A percentile compares a stretch with the other conserved stretches of the same genome.
phyloP scores from a whole-genome alignment of 2,329 filamentous ascomycete genomes.

The Sporothrix dimorphospora region DNA sequence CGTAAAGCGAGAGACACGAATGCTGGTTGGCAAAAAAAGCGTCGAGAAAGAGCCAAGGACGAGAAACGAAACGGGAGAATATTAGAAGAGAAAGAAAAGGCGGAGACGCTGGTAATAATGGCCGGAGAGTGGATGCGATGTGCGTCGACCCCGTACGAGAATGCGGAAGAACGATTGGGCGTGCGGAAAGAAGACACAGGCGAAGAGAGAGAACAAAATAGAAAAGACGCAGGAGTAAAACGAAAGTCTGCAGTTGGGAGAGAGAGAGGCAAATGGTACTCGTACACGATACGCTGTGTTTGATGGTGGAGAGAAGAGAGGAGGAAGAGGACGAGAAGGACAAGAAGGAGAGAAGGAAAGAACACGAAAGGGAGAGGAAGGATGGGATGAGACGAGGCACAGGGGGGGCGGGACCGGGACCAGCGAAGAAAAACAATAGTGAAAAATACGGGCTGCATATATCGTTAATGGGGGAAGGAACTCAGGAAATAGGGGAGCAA shows the following conservation, averaged over 20 bases:
- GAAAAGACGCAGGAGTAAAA: conserved; percentile 7
- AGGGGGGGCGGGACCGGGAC: conserved; percentile 1
- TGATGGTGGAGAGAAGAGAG: conserved; percentile 11
- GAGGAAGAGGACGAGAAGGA: neutral
- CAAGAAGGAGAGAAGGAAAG: neutral
- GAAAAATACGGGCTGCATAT: conserved; percentile 14
- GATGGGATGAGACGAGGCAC: conserved; percentile 22
- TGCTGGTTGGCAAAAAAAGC: neutral
- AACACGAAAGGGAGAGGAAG: conserved; percentile 12
- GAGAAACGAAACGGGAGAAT: neutral
- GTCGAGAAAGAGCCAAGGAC: neutral
- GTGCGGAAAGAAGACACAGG: neutral
- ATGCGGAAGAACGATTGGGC: conserved; percentile 12
- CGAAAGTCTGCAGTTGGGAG: conserved; percentile 16
- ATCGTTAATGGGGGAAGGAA: conserved; percentile 15
- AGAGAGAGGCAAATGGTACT: conserved; percentile 14
- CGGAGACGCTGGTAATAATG: conserved; percentile 2
- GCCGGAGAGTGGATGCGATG: conserved; percentile 5
- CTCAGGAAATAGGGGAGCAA: conserved; percentile 25
- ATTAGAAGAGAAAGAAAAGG: neutral
- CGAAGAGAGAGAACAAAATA: neutral
- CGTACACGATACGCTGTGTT: conserved; percentile 18
- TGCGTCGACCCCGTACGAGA: neutral
- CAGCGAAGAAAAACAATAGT: conserved; percentile 1
- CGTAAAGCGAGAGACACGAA: conserved; percentile 1